Evolutionary conservation across 1,139 yeast species (phyloP).

Genomic region (Spathaspora jeffriesii): DNA sequence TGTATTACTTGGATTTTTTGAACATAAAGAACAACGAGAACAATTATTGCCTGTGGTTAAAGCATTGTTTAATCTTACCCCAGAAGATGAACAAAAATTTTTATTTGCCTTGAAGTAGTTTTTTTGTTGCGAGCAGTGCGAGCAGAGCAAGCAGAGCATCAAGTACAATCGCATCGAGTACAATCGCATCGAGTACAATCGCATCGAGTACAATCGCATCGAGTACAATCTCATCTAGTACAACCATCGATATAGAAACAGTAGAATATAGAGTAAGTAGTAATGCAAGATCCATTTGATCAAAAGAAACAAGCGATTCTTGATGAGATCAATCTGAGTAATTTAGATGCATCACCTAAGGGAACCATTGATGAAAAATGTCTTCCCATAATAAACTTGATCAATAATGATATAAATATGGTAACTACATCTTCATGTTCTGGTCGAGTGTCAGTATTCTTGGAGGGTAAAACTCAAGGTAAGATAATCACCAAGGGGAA

Average conservation of each 20-base stretch:
- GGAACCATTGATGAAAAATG: constrained; percentile 78
- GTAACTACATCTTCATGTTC: constrained; percentile 90
- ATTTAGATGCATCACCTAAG: constrained; percentile 78
- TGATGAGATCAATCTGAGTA: constrained; percentile 49
- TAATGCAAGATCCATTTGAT: constrained; percentile 56
- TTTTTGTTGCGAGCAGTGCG: background rate
- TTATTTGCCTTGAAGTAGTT: constrained; percentile 55
- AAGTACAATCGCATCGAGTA: too few species aligned
- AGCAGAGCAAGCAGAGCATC: background rate
- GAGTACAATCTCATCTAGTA: too few species aligned
- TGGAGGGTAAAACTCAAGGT: constrained; percentile 55
- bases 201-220: too few species aligned
- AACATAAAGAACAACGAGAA: constrained; percentile 87
- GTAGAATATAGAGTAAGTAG: background rate
- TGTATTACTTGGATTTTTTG: constrained; percentile 84
- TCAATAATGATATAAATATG: constrained; percentile 64
- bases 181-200: too few species aligned
- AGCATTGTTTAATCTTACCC: constrained; percentile 66
- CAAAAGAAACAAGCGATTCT: constrained; percentile 67
- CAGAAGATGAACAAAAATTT: constrained; percentile 72
- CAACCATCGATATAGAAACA: background rate
- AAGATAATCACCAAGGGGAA: constrained; percentile 84
- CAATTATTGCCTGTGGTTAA: constrained; percentile 85
- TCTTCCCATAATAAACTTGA: constrained; percentile 66
- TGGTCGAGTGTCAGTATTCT: constrained; percentile 79